Conservation (phyloP, 2,329 filamentous ascomycete genomes). For the Botryotinia globosa region DNA sequence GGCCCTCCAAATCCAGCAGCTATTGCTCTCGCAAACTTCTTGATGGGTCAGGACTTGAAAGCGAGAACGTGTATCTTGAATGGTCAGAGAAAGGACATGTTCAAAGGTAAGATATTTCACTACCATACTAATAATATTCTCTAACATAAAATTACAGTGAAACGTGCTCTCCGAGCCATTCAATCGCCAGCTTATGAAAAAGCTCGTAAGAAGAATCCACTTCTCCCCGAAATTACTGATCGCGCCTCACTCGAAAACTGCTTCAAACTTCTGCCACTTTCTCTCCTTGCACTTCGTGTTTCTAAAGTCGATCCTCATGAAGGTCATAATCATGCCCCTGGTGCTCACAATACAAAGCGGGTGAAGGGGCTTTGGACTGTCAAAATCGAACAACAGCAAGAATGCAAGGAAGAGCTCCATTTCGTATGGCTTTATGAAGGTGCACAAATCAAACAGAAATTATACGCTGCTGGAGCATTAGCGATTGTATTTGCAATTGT, state of each 20-base stretch:
- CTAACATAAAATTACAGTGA: constrained; percentile 58
- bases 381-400: constrained; percentile 92
- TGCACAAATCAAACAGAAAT: constrained; percentile 86
- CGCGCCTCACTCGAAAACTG: constrained; percentile 85
- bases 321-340: constrained; percentile 64
- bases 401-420: constrained; percentile 81
- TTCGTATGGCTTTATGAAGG: constrained; percentile 98
- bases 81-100: constrained; percentile 97
- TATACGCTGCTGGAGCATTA: constrained; percentile 83
- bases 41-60: constrained; percentile 83
- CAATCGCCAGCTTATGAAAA: constrained; percentile 88
- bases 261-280: constrained; percentile 93
- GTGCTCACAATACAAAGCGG: constrained; percentile 74
- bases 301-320: constrained; percentile 75
- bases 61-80: constrained; percentile 87
- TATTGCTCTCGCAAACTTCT: constrained; percentile 83
- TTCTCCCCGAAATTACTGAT: constrained; percentile 84
- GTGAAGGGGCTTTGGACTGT: constrained; percentile 97
- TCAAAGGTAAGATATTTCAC: constrained; percentile 64
- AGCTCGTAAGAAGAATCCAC: constrained; percentile 82
- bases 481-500: constrained; percentile 83
- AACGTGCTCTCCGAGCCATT: constrained; percentile 88
- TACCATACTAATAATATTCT: not conserved
- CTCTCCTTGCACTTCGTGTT: constrained; percentile 88
- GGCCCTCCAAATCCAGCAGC: constrained; percentile 87